phyloP scores from a whole-genome alignment of 371 early-diverging fungal genomes.

The Fennellomyces sp. region DNA sequence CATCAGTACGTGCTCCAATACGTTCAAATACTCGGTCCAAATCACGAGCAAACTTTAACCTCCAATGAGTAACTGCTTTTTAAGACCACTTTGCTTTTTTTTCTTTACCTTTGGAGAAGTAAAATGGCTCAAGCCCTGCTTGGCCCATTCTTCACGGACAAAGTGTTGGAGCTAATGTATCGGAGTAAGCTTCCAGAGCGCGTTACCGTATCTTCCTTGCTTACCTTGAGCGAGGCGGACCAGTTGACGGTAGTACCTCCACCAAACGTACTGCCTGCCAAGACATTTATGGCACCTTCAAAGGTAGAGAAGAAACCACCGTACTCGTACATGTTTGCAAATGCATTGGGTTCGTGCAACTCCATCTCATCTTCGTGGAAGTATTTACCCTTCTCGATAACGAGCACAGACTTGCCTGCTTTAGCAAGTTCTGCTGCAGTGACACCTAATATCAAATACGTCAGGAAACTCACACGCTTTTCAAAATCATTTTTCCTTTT shows the following conservation, averaged over 20 bases:
- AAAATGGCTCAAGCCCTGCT: slow-evolving; percentile 63
- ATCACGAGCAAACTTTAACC: slow-evolving; percentile 34
- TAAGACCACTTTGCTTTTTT: neutral
- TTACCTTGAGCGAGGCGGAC: slow-evolving; percentile 71
- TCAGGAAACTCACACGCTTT: neutral
- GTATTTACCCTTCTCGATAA: slow-evolving; percentile 76
- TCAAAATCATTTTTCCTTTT: neutral
- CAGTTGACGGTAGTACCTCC: slow-evolving; percentile 54
- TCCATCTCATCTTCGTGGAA: slow-evolving; percentile 56
- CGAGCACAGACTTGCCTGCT: slow-evolving; percentile 72
- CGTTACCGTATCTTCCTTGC: no score
- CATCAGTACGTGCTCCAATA: slow-evolving; percentile 55
- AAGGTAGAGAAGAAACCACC: slow-evolving; percentile 40
- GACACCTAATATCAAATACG: slow-evolving; percentile 39
- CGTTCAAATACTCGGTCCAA: slow-evolving; percentile 61
- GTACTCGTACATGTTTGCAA: slow-evolving; percentile 54
- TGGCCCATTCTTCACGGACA: slow-evolving; percentile 78
- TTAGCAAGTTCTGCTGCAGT: slow-evolving; percentile 71
- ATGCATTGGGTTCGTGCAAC: slow-evolving; percentile 47
- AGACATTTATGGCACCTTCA: slow-evolving; percentile 52
- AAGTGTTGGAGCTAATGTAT: slow-evolving; percentile 26
- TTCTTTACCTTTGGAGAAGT: slow-evolving; percentile 41
- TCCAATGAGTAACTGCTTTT: no score
- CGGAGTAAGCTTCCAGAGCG: neutral
- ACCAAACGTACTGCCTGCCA: slow-evolving; percentile 71